Evolutionary conservation across 1,284 basidiomycete species (phyloP).

Genomic region (Leccinum subrobustum): DNA sequence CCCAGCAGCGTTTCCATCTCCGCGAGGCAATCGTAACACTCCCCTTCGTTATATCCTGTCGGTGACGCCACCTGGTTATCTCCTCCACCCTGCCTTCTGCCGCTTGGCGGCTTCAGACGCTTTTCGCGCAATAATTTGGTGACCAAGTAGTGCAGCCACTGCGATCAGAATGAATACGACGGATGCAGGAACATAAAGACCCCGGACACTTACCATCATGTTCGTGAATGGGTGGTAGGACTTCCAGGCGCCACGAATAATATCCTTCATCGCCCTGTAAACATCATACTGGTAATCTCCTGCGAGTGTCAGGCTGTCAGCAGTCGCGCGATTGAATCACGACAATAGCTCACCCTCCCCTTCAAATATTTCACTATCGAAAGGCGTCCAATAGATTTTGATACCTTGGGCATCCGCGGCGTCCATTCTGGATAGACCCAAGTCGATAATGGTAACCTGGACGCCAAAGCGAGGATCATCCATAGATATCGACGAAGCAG

Average conservation of each 20-base stretch:
- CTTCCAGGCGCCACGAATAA: constrained; percentile 67
- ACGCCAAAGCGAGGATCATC: constrained; percentile 63
- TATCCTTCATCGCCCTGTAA: constrained; percentile 82
- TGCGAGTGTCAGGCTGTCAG: constrained; percentile 17
- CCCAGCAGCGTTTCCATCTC: constrained; percentile 34
- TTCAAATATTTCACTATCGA: constrained; percentile 81
- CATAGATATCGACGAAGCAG: constrained; percentile 46
- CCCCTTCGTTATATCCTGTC: constrained; percentile 30
- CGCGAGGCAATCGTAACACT: constrained; percentile 34
- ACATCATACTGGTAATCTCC: constrained; percentile 95
- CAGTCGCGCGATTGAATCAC: neutral
- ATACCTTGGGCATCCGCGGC: constrained; percentile 45
- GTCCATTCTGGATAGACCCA: constrained; percentile 87
- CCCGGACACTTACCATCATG: constrained; percentile 65
- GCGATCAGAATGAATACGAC: constrained; percentile 10
- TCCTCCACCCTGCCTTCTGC: constrained; percentile 17
- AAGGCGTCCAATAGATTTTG: constrained; percentile 66
- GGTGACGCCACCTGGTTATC: constrained; percentile 11
- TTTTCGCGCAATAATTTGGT: constrained; percentile 72
- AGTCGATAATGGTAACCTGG: constrained; percentile 86
- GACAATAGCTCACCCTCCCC: constrained; percentile 61
- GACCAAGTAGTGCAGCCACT: constrained; percentile 85
- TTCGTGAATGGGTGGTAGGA: constrained; percentile 81
- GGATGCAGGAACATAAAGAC: neutral
- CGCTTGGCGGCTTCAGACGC: constrained; percentile 52